phyloP scores from a whole-genome alignment of 768 basidiomycete genomes.

The Hypholoma fasciculare region DNA sequence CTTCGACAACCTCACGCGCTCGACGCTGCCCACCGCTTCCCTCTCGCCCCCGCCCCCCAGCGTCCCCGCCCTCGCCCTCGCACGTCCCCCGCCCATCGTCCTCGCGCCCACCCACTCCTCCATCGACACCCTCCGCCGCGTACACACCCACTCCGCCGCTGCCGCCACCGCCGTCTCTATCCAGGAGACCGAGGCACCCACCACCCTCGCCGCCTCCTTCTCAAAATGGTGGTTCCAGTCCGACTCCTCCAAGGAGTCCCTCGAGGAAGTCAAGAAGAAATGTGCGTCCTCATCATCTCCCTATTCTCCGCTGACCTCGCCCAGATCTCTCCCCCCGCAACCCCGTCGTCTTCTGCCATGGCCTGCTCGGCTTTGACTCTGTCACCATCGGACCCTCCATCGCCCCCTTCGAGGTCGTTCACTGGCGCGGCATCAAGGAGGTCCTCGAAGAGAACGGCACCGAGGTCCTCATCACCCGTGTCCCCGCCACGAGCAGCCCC shows the following conservation, averaged over 20 bases:
- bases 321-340: slow-evolving; percentile 77
- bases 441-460: slow-evolving; percentile 86
- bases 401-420: slow-evolving; percentile 81
- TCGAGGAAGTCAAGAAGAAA: slow-evolving; percentile 49
- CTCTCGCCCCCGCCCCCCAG: slow-evolving; percentile 42
- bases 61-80: slow-evolving; percentile 4
- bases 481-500: slow-evolving; percentile 90
- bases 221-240: slow-evolving; percentile 55
- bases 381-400: slow-evolving; percentile 77
- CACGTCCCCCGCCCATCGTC: slow-evolving; percentile 28
- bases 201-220: slow-evolving; percentile 17
- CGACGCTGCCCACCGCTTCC: slow-evolving; percentile 64
- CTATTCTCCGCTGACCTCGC: not conserved
- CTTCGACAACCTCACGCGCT: slow-evolving; percentile 54
- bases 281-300: slow-evolving; percentile 41
- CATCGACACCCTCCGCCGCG: slow-evolving; percentile 56
- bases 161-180: too few relatives aligned
- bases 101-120: slow-evolving; percentile 48
- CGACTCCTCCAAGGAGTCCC: slow-evolving; percentile 29
- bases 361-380: slow-evolving; percentile 86
- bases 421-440: slow-evolving; percentile 97
- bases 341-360: slow-evolving; percentile 95
- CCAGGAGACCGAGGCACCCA: slow-evolving; percentile 1
- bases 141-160: slow-evolving; percentile 29
- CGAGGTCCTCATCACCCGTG: slow-evolving; percentile 90